Conservation (phyloP, 495 filamentous ascomycete species). For the Sordaria brevicollis region DNA sequence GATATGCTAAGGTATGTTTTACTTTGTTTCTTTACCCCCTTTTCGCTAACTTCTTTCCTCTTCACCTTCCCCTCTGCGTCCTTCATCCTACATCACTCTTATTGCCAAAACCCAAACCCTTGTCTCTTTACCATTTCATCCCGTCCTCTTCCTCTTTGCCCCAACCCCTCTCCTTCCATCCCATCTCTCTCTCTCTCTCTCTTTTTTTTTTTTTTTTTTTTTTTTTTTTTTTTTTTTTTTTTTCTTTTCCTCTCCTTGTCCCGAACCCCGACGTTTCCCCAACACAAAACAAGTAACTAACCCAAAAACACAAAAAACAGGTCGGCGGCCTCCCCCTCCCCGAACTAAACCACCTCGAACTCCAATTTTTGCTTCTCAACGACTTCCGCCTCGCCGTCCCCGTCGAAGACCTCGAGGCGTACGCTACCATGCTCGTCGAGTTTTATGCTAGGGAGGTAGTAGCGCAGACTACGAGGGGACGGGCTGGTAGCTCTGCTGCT, state of each 20-base stretch:
- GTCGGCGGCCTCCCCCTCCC: slow-evolving; percentile 93
- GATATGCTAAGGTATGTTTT: slow-evolving; percentile 86
- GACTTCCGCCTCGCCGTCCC: slow-evolving; percentile 93
- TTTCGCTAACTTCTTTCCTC: not conserved
- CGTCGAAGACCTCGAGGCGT: slow-evolving; percentile 91
- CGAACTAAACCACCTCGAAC: slow-evolving; percentile 92
- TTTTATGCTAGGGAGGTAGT: slow-evolving; percentile 94
- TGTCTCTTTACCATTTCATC: not conserved
- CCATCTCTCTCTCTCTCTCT: too few species aligned
- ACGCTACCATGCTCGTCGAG: slow-evolving; percentile 97
- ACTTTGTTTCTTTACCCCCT: not conserved
- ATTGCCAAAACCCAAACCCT: too few species aligned
- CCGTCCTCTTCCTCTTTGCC: too few species aligned
- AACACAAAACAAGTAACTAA: not conserved
- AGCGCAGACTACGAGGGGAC: slow-evolving; percentile 33
- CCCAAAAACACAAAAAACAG: slow-evolving; percentile 31
- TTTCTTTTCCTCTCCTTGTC: not conserved
- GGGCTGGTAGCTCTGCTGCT: not conserved
- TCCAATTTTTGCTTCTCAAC: slow-evolving; percentile 94
- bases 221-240: too few species aligned
- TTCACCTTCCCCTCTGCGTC: not conserved
- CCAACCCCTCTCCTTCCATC: too few species aligned
- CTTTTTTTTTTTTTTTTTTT: too few species aligned
- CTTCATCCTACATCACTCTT: not conserved
- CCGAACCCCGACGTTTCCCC: not conserved